These are phyloP conservation scores for Lactarius hatsudake DNA, from an alignment of 768 basidiomycete species.

Conservation along the genomic window DNA sequence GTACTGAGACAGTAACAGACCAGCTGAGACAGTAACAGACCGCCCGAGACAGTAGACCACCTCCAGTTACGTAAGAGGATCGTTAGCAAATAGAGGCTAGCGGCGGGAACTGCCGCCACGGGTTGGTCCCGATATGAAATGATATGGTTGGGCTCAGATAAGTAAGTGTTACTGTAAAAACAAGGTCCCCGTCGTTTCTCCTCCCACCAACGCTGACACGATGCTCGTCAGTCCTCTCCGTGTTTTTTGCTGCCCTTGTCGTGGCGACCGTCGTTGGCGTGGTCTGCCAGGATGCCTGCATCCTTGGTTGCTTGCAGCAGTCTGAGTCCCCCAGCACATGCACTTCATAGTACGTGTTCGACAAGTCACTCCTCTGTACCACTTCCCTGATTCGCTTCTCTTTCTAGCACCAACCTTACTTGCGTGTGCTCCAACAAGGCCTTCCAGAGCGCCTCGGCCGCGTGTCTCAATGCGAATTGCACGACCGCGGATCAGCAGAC, in stretches of 20 bases:
- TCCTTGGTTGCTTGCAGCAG: neutral
- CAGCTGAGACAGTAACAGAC: no score
- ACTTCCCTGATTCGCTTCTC: neutral
- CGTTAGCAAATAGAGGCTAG: neutral
- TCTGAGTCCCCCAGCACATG: neutral
- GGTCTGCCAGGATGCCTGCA: slow-evolving; percentile 12
- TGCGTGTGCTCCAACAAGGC: slow-evolving; percentile 40
- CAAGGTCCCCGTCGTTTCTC: neutral
- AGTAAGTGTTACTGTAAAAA: no score
- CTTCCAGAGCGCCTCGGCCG: slow-evolving; percentile 36
- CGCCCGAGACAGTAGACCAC: no score
- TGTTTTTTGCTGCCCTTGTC: neutral
- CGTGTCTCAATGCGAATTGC: slow-evolving; percentile 40
- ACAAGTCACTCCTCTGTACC: neutral
- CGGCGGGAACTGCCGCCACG: neutral
- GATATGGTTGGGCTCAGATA: neutral
- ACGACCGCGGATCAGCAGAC: slow-evolving; percentile 31
- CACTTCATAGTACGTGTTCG: neutral
- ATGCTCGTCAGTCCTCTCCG: slow-evolving; percentile 6
- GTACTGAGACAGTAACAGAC: no score
- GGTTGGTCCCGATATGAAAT: no score
- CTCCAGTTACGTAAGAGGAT: neutral
- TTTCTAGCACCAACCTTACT: slow-evolving; percentile 36
- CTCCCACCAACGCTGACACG: neutral
- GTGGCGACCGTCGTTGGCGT: neutral